Conservation (phyloP, 805 yeast genomes). For the Citeromyces nyonsensis region DNA sequence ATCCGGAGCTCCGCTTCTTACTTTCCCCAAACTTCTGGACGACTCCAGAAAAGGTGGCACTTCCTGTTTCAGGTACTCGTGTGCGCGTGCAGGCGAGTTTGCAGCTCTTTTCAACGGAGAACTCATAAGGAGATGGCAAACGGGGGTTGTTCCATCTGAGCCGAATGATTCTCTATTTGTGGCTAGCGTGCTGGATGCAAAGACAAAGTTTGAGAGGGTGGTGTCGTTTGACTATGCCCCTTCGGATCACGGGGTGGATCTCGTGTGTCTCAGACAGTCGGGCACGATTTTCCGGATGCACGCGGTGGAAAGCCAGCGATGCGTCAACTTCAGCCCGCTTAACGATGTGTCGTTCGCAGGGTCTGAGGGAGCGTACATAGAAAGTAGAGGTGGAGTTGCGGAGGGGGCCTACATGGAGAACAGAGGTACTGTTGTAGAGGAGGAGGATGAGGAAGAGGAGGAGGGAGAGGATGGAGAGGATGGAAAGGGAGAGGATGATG, state of each 20-base stretch:
- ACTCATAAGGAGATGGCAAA: conserved; percentile 65
- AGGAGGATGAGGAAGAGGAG: conserved; percentile 3
- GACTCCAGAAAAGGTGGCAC: conserved; percentile 42
- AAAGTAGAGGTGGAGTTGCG: conserved; percentile 14
- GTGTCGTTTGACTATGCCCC: conserved; percentile 78
- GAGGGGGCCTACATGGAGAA: conserved; percentile 8
- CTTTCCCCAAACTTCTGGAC: conserved; percentile 44
- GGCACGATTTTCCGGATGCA: conserved; percentile 79
- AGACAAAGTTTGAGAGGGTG: conserved; percentile 68
- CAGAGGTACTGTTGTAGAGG: conserved; percentile 11
- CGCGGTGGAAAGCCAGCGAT: conserved; percentile 48
- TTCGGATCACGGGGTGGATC: conserved; percentile 38
- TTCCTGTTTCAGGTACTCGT: conserved; percentile 58
- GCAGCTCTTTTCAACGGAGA: conserved; percentile 71
- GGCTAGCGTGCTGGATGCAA: conserved; percentile 57
- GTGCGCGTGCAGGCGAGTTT: conserved; percentile 53
- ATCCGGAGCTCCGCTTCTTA: conserved; percentile 39
- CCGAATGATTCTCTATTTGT: conserved; percentile 44
- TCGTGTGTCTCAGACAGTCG: conserved; percentile 82
- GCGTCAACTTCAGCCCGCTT: conserved; percentile 48
- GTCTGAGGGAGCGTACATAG: conserved; percentile 33
- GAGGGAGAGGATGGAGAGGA: conserved; percentile 1
- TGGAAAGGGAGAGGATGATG: not conserved
- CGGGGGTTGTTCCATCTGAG: conserved; percentile 36
- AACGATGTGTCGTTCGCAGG: conserved; percentile 53